A percentile compares a stretch with the other conserved stretches of the same genome.
Evolutionary conservation across 306 rosid species (phyloP).

Genomic region (Inga laurina): DNA sequence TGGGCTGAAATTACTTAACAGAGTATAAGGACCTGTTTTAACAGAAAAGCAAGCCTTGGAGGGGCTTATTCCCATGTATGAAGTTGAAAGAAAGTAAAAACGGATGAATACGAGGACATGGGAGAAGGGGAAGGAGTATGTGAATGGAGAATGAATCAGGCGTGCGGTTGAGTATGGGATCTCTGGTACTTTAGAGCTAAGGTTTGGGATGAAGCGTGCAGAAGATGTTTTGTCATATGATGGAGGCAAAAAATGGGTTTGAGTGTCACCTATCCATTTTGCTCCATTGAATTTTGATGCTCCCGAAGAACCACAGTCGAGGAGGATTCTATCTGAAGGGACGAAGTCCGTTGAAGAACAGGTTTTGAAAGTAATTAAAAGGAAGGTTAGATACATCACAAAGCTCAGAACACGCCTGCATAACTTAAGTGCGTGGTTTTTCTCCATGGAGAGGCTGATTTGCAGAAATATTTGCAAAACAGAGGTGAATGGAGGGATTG

Average conservation of each 20-base stretch:
- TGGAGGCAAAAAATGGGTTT: conserved; percentile 32
- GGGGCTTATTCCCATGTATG: not conserved
- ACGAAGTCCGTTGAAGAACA: conserved; percentile 17
- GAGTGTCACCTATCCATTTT: conserved; percentile 42
- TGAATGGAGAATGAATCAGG: conserved; percentile 35
- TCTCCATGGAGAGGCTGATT: conserved; percentile 25
- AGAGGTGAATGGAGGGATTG: not conserved
- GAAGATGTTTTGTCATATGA: conserved; percentile 28
- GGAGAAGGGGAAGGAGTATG: conserved; percentile 42
- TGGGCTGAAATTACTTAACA: conserved; percentile 51
- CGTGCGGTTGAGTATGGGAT: conserved; percentile 46
- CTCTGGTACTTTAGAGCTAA: not conserved
- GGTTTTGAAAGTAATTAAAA: not conserved
- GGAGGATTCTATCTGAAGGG: conserved; percentile 36
- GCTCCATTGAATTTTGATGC: conserved; percentile 37
- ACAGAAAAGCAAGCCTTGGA: conserved; percentile 55
- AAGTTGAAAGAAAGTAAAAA: conserved; percentile 44
- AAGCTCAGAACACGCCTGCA: not conserved
- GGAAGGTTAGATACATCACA: conserved; percentile 7
- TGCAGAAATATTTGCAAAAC: not conserved
- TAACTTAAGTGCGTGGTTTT: conserved; percentile 1
- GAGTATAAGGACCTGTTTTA: conserved; percentile 48
- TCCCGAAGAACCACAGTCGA: conserved; percentile 37
- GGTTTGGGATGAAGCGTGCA: conserved; percentile 17
- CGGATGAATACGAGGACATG: conserved; percentile 58